A percentile compares a stretch with the other conserved stretches of the same genome.
Conservation (phyloP, 352 stramenopile species). For the Pythium rishiriense region DNA sequence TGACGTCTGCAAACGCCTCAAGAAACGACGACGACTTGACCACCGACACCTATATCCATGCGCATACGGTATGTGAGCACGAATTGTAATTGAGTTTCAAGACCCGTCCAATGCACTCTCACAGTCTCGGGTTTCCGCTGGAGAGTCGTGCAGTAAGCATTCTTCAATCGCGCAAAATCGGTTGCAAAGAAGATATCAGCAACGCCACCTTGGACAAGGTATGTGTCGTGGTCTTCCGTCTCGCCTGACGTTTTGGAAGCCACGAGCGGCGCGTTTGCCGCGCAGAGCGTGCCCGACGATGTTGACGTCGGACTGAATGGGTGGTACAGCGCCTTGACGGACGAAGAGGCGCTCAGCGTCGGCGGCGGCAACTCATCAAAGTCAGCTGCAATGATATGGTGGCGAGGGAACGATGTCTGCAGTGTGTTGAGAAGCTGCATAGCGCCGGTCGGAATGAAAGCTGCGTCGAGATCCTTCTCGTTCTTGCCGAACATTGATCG, state of each 20-base stretch:
- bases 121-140: slow-evolving; percentile 55
- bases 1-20: slow-evolving; percentile 73
- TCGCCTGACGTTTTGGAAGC: slow-evolving; percentile 77
- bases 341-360: slow-evolving; percentile 48
- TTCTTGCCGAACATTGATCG: slow-evolving; percentile 53
- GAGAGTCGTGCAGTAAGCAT: slow-evolving; percentile 75
- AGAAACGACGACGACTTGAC: slow-evolving; percentile 83
- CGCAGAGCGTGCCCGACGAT: slow-evolving; percentile 63
- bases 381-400: slow-evolving; percentile 87
- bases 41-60: slow-evolving; percentile 60
- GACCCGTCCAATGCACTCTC: not conserved
- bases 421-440: slow-evolving; percentile 89
- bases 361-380: slow-evolving; percentile 86
- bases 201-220: slow-evolving; percentile 80
- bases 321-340: slow-evolving; percentile 60
- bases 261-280: slow-evolving; percentile 85
- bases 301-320: slow-evolving; percentile 67
- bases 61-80: not conserved
- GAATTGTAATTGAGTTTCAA: too few species aligned
- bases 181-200: slow-evolving; percentile 92
- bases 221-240: slow-evolving; percentile 87
- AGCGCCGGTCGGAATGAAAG: slow-evolving; percentile 87
- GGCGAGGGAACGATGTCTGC: slow-evolving; percentile 69
- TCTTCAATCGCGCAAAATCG: slow-evolving; percentile 82
- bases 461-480: slow-evolving; percentile 51